Percentiles rank a stretch among this genome's conserved stretches.
These are phyloP conservation scores for Parmelia sp. DNA, from an alignment of 495 filamentous ascomycete species.

Conservation along the genomic window DNA sequence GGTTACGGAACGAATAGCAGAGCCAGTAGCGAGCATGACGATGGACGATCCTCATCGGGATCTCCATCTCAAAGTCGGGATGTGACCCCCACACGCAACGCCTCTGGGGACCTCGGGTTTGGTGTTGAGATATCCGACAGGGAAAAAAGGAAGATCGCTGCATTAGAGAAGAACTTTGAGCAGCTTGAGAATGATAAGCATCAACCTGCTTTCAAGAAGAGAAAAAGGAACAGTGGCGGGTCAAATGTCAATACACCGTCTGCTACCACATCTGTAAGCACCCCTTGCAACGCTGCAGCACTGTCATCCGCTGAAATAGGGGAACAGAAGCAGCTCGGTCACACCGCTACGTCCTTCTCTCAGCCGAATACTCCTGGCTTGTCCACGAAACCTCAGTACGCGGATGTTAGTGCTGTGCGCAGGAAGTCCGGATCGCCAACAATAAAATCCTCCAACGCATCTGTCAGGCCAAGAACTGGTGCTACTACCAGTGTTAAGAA, in stretches of 20 bases:
- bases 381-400: conserved; percentile 21
- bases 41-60: conserved; percentile 62
- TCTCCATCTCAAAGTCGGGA: conserved; percentile 80
- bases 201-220: conserved; percentile 35
- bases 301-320: neutral
- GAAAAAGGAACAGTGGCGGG: conserved; percentile 43
- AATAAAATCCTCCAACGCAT: conserved; percentile 11
- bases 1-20: conserved; percentile 69
- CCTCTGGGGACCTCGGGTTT: conserved; percentile 43
- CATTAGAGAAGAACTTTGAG: conserved; percentile 68
- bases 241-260: conserved; percentile 34
- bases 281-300: neutral
- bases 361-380: conserved; percentile 25
- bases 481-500: conserved; percentile 20
- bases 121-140: conserved; percentile 69
- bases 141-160: conserved; percentile 80
- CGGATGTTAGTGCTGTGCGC: conserved; percentile 22
- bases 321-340: conserved; percentile 22
- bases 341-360: conserved; percentile 20
- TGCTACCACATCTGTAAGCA: conserved; percentile 23
- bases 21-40: conserved; percentile 54
- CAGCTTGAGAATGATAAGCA: conserved; percentile 51
- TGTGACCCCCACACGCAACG: conserved; percentile 55
- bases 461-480: conserved; percentile 12
- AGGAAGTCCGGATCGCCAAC: conserved; percentile 23